Base-by-base conservation (phyloP, 768 basidiomycete species). In the Termitomyces sp. region DNA sequence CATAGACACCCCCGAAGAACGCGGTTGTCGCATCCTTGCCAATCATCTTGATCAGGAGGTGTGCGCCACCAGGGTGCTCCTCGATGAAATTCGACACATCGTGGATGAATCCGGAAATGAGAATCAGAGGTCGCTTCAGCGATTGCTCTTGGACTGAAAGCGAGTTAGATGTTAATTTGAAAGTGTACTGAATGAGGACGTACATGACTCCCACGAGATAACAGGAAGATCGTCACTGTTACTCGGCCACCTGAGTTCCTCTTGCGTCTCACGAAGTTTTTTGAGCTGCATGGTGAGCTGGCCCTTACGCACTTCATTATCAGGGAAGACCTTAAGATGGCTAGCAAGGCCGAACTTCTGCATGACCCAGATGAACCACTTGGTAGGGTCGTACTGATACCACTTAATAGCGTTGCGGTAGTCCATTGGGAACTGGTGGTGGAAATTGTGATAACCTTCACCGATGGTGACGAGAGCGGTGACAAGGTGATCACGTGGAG, bases 401-500 rank as follows among this genome's bases (percentile, higher is more conserved):
- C 91, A 93, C 71, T 79, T 92, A 78, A 96, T 93, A 55, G 94
- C 94, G 66, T 96, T 96, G 26, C 94, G 83, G 76, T 94, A 98
- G 71, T 98, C 94, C 90, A 93, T 93, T 7, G 94, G 94, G 83
- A 96, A 96, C 67, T 86, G 78, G 60, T 98, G 94, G 75, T 98
- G 94, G 83, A 96, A 96, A 73, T 98, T 98, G 79, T 98, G 94
- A 76, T 98, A 98, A 15, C 94, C 94, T 71, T 98, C 94, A 53
- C 94, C 94, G 65, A 95, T 86, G 38, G 94, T 97, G 59, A 85
- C 87, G 31, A 97, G 75, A 3, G 94, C 94, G 31, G 94, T 95
- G 68, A 95, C 68, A 58, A 94, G 68, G 71, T 95, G 94, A 71
- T 96, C 93, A 52, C 87, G 81, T 17, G 94, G 94, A 9, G 91